Evolutionary conservation across 83 land plant species (phyloP), one percentile per base, ranked within the genome.

Genomic region (Diphasiastrum complanatum): DNA sequence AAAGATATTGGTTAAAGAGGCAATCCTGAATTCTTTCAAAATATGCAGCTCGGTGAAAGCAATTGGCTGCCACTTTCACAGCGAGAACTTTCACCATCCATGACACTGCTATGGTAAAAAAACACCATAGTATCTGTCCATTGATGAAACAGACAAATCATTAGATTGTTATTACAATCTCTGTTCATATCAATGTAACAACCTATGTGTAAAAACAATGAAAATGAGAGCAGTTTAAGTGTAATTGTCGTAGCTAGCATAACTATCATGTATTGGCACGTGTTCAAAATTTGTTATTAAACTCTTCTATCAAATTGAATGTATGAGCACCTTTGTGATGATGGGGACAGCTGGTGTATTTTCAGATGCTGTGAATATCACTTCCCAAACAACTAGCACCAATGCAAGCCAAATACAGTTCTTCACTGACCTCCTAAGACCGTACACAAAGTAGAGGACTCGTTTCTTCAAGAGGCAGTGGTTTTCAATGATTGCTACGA

Each of bases 1-100:
- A 12, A 30, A 70, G 0, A 31, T 70, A 70, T 24, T 70, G 73
- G 40, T 49, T 67, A 40, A 70, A 70, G n/a, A 70, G 33, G 20
- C 71, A 61, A 34, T 70, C 69, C 22, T 70, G 73, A 24, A 70
- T 70, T 26, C 73, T 49, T 22, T 70, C 73, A 70, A 70, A 70
- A 51, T 70, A 70, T 35, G 73, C 73, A 10, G 56, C 40, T 35
- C 73, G 52, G 34, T 70, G 73, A 41, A 70, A 70, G 28, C 71
- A 62, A 35, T 63, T 53, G 5, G 73, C 73, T 36, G 69, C 31
- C 11, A 70, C 22, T 24, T 70, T 70, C 18, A 70, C 59, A 3
- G 36, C 37, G 12, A 70, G 32, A 22, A 70, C 73, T 59, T 70
- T 70, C n/a, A 52, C 4, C 56, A 70, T 65, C 73, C 73, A 70